Evolutionary conservation across 441 rosid genomes (phyloP).

Genomic region (Populus hybrid): DNA sequence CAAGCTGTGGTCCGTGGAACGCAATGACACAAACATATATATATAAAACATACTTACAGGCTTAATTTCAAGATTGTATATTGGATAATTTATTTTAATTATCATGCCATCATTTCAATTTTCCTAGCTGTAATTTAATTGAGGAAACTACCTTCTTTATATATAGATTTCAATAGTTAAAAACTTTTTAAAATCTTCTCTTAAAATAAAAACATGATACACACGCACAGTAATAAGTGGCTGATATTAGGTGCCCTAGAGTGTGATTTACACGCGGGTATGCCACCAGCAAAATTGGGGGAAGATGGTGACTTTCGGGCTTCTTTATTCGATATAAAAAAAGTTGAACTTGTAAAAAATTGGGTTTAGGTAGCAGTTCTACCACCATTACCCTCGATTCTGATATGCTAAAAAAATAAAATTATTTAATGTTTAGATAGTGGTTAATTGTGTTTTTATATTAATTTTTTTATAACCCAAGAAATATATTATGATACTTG

Average conservation of each 20-base stretch:
- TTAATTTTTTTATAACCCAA: too few species aligned
- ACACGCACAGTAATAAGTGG: background rate
- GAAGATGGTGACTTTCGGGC: slow-evolving; percentile 12
- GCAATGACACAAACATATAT: background rate
- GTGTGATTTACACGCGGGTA: slow-evolving; percentile 1
- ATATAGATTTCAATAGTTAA: too few species aligned
- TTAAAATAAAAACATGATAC: too few species aligned
- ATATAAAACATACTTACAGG: too few species aligned
- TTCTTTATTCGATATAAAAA: slow-evolving; percentile 17
- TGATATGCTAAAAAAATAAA: background rate
- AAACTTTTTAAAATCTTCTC: too few species aligned
- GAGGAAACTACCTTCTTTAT: too few species aligned
- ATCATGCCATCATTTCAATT: too few species aligned
- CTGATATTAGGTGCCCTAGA: background rate
- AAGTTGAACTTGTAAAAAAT: slow-evolving; percentile 12
- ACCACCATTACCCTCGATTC: slow-evolving; percentile 25
- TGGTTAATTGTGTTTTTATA: too few species aligned
- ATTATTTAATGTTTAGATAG: too few species aligned
- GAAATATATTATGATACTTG: too few species aligned
- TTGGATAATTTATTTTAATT: background rate
- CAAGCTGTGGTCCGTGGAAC: background rate
- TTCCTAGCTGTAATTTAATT: too few species aligned
- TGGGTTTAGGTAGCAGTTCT: slow-evolving; percentile 28
- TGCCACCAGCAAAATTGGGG: slow-evolving; percentile 13
- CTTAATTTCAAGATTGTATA: too few species aligned